These are phyloP conservation scores for Chlorella sp. DNA, from an alignment of 139 green algal genomes.

Conservation along the genomic window DNA sequence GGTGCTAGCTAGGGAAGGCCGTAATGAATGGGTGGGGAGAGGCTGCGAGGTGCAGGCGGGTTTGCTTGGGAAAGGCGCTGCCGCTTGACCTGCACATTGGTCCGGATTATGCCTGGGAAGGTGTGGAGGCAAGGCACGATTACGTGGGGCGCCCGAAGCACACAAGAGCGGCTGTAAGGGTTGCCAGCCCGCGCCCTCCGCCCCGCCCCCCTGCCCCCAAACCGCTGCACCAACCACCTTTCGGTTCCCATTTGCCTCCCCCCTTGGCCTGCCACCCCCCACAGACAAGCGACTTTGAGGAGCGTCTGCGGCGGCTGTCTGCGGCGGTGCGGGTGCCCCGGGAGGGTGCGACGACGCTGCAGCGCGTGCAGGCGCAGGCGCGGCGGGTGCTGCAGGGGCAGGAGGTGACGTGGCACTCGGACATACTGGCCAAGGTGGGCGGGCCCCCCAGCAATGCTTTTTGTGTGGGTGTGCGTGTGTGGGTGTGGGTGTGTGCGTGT, in stretches of 20 bases:
- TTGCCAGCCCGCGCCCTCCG: too few species aligned
- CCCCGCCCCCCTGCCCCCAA: neutral
- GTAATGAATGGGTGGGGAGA: too few species aligned
- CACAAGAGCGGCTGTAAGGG: too few species aligned
- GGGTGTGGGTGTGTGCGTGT: neutral
- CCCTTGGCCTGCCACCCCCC: neutral
- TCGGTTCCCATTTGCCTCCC: neutral
- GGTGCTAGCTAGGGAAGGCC: too few species aligned
- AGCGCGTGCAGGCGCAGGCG: neutral
- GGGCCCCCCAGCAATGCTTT: neutral
- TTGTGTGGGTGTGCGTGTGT: neutral
- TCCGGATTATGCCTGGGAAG: too few species aligned
- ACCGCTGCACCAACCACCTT: neutral
- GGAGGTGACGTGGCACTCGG: conserved; percentile 27
- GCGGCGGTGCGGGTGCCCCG: neutral
- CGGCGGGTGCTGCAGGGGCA: conserved; percentile 28
- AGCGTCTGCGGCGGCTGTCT: conserved; percentile 21
- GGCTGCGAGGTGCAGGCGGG: too few species aligned
- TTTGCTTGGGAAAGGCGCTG: too few species aligned
- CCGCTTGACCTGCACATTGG: too few species aligned
- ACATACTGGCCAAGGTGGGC: conserved; percentile 33
- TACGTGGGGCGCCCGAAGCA: too few species aligned
- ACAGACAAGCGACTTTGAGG: conserved; percentile 25
- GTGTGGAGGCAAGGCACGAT: too few species aligned
- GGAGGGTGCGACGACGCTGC: neutral